phyloP scores from a whole-genome alignment of 2,329 filamentous ascomycete genomes.

The Diaporthe aspalathi region DNA sequence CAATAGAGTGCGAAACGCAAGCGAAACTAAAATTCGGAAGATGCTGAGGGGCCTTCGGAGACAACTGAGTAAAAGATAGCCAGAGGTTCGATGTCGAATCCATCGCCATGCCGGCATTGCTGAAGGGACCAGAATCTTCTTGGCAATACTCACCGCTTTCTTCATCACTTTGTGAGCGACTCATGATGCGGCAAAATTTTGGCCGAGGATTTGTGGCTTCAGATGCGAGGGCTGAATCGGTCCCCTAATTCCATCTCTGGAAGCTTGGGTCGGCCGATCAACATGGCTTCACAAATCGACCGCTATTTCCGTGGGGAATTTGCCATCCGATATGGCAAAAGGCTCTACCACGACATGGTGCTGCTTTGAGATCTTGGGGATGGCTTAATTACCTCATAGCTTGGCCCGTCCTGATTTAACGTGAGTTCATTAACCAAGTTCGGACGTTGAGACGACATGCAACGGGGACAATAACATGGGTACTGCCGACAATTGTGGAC shows the following conservation, averaged over 20 bases:
- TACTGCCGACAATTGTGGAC: background rate
- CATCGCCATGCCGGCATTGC: background rate
- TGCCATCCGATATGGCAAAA: background rate
- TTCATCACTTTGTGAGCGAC: conserved; percentile 7
- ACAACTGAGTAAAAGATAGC: background rate
- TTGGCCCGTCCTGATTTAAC: background rate
- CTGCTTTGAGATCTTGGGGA: background rate
- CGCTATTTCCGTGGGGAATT: background rate
- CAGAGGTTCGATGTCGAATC: background rate
- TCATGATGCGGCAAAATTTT: conserved; percentile 17
- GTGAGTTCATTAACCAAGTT: background rate
- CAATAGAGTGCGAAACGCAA: conserved; percentile 20
- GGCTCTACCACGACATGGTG: background rate
- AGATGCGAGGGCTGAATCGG: background rate
- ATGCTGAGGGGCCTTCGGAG: background rate
- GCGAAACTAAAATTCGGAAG: conserved; percentile 12
- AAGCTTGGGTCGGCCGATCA: background rate
- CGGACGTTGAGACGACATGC: background rate
- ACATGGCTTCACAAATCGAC: background rate
- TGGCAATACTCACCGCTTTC: conserved; percentile 5
- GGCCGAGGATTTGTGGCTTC: background rate
- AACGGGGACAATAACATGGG: background rate
- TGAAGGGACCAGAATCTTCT: background rate
- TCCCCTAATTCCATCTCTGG: background rate
- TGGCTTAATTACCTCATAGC: too few relatives aligned